These are phyloP conservation scores for Spongiforma sp. DNA, from an alignment of 1,284 basidiomycete genomes.

Conservation along the genomic window DNA sequence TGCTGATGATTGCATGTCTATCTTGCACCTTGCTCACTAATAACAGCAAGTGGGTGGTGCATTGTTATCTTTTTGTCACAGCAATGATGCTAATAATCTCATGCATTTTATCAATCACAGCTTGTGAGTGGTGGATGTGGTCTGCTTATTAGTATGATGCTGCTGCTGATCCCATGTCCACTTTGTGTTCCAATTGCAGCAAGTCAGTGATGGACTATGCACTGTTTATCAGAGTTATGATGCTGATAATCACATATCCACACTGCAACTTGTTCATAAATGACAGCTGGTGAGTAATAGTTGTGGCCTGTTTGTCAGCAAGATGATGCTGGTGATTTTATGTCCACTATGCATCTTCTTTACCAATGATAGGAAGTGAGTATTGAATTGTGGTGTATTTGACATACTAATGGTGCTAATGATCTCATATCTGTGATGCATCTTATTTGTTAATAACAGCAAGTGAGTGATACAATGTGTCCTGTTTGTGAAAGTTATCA, in stretches of 20 bases:
- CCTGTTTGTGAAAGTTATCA: not conserved
- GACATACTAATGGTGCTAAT: not conserved
- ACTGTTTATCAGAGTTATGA: not conserved
- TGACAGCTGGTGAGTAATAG: not conserved
- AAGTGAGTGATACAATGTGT: not conserved
- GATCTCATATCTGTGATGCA: not conserved
- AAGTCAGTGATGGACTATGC: not conserved
- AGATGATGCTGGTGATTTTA: not conserved
- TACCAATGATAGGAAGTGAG: not conserved
- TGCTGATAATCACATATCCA: not conserved
- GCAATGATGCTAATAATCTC: not conserved
- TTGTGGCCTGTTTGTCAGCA: not conserved
- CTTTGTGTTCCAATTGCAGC: not conserved
- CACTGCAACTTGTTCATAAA: not conserved
- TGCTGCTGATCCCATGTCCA: not conserved
- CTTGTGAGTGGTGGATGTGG: not conserved
- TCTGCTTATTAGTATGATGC: not conserved
- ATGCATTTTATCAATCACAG: not conserved
- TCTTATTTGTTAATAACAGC: not conserved
- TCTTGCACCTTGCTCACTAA: not conserved
- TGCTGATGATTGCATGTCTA: not conserved
- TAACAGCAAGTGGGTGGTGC: not conserved
- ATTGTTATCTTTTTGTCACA: not conserved
- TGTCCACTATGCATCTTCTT: no score
- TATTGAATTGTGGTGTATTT: no score